phyloP scores from a whole-genome alignment of 345 rosid species.

The Mallotus nudiflorus region DNA sequence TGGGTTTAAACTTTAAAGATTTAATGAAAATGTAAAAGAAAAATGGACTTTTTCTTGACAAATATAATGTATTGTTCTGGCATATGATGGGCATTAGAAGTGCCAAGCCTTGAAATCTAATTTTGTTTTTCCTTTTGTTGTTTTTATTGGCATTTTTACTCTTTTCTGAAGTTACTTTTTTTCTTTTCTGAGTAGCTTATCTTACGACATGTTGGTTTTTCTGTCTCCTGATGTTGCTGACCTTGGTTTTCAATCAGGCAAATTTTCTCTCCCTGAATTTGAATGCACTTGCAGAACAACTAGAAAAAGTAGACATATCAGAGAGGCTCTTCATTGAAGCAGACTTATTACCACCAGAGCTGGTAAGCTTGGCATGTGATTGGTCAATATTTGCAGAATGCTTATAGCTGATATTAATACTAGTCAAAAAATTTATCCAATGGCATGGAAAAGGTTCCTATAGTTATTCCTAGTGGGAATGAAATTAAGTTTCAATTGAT shows the following conservation, averaged over 20 bases:
- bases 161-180: background rate
- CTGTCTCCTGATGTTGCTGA: background rate
- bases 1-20: background rate
- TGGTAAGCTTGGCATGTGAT: slow-evolving; percentile 41
- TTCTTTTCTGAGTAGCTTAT: background rate
- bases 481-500: background rate
- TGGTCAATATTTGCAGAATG: background rate
- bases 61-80: background rate
- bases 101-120: background rate
- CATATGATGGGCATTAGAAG: background rate
- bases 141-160: background rate
- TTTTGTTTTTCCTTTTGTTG: background rate
- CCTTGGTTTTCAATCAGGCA: slow-evolving; percentile 38
- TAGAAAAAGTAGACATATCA: slow-evolving; percentile 62
- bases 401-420: background rate
- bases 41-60: background rate
- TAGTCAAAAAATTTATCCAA: background rate
- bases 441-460: background rate
- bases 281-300: slow-evolving; percentile 58
- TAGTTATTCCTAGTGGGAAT: background rate
- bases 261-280: slow-evolving; percentile 68
- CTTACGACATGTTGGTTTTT: background rate
- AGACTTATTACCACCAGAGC: slow-evolving; percentile 62
- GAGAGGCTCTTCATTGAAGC: slow-evolving; percentile 70
- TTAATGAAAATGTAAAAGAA: background rate